Evolutionary conservation across 1,284 basidiomycete genomes (phyloP), one percentile per base, ranked within the genome.

Genomic region (Ustilago cynodontis): DNA sequence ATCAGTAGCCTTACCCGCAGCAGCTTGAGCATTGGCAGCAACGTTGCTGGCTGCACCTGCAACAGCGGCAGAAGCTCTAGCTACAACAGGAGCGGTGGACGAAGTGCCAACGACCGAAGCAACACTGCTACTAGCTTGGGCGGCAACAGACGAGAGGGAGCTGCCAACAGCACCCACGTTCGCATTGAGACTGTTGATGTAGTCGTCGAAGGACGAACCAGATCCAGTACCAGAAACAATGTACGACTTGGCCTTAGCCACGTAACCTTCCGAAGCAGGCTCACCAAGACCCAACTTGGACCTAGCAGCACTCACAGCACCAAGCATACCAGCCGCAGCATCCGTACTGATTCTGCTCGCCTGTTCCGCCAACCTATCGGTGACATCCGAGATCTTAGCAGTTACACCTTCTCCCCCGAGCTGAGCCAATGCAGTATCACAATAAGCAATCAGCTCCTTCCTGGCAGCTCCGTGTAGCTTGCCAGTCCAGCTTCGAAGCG

Each of bases 391-490:
- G 28, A 81, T 47, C 51, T 73, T 62, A 41, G 67, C 65, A 28
- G 59, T 55, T 16, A 77, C 68, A n/a, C 74, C 78, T 10, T 77
- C 50, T 11, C 80, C 80, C 6, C 57, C 70, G 16, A 82, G 68
- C 50, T 78, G 71, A 28, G 71, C 69, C 1, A 65, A 54, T 16
- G 72, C 73, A 45, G 66, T 50, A 11, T 66, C 55, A 13, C 59
- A 64, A 61, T 72, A 83, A 11, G 63, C 63, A 14, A 66, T 57
- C 31, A 83, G 39, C 65, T 83, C 78, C 29, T 65, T 58, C 14
- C 70, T 54, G 11, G 81, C 81, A 9, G 76, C 62, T 28, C 54
- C 55, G 71, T 79, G 78, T 16, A 83, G 71, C 43, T 63, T 70
- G 53, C 74, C 71, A 28, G 68, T 50, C 59, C 50, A 61, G 24